Conservation (phyloP, 371 early-diverging fungal genomes). For the Lichtheimia corymbifera region DNA sequence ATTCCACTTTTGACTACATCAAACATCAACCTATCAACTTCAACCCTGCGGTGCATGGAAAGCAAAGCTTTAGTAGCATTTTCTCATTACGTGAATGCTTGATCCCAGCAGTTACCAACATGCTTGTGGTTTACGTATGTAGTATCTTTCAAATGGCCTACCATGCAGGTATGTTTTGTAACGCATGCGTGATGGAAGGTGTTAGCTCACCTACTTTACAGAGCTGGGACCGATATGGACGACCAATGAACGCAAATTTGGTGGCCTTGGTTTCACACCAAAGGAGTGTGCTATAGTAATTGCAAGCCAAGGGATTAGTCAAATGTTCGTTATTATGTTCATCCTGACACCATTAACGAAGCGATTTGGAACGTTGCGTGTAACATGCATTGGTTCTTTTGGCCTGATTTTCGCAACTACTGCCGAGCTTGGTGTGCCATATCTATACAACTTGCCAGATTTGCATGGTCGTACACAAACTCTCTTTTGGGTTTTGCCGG, state of each 20-base stretch:
- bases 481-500: too few species aligned
- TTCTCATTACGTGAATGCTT: conserved; percentile 29
- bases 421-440: conserved; percentile 32
- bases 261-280: conserved; percentile 61
- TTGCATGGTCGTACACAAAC: not conserved
- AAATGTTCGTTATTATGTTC: conserved; percentile 56
- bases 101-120: conserved; percentile 30
- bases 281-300: conserved; percentile 57
- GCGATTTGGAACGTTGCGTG: conserved; percentile 40
- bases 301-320: conserved; percentile 47
- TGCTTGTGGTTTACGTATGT: conserved; percentile 30
- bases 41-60: not conserved
- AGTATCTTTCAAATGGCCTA: conserved; percentile 37
- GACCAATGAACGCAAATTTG: conserved; percentile 21
- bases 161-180: conserved; percentile 32
- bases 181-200: too few species aligned
- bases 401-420: conserved; percentile 42
- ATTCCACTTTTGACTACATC: conserved; percentile 8
- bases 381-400: conserved; percentile 49
- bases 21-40: too few species aligned
- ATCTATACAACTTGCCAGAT: conserved; percentile 18
- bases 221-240: conserved; percentile 22
- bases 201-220: not conserved
- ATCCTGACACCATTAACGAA: conserved; percentile 41
- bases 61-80: not conserved